Evolutionary conservation across 805 yeast species (phyloP).

Genomic region (Ogataea haglerorum): DNA sequence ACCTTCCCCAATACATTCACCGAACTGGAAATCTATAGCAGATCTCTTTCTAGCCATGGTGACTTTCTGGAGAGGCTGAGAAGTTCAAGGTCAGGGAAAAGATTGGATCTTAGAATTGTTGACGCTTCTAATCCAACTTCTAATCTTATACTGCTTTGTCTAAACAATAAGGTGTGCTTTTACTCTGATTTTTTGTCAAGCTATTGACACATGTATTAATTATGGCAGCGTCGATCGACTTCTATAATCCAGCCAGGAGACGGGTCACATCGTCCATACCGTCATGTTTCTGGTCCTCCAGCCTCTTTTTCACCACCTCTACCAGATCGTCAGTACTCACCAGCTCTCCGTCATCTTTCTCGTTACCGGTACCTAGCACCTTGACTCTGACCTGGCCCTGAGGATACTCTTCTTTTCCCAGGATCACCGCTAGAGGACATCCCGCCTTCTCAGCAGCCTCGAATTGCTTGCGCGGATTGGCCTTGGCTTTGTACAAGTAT

Average conservation of each 20-base stretch:
- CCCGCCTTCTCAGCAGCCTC: conserved; percentile 97
- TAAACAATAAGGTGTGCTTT: conserved; percentile 3
- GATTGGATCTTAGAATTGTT: neutral
- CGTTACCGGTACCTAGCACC: conserved; percentile 78
- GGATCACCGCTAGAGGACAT: conserved; percentile 82
- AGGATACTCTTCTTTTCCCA: conserved; percentile 91
- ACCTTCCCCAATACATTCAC: conserved; percentile 89
- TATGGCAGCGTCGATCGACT: conserved; percentile 4
- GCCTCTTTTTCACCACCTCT: conserved; percentile 38
- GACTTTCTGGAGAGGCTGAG: neutral
- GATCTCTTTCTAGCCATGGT: conserved; percentile 43
- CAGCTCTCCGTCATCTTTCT: conserved; percentile 80
- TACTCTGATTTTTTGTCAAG: neutral
- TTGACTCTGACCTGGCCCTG: conserved; percentile 83
- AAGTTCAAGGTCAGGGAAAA: neutral
- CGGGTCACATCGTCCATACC: conserved; percentile 66
- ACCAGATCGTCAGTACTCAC: conserved; percentile 62
- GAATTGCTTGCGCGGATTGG: conserved; percentile 92
- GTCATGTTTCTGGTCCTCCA: conserved; percentile 39
- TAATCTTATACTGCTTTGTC: conserved; percentile 6
- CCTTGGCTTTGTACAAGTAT: conserved; percentile 87
- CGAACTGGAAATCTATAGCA: conserved; percentile 85
- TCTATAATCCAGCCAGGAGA: conserved; percentile 54
- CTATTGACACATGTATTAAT: conserved; percentile 5
- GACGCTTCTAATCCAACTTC: conserved; percentile 1